Evolutionary conservation across 345 rosid genomes (phyloP), one percentile per base, ranked within the genome.

Genomic region (Brassica rapa): DNA sequence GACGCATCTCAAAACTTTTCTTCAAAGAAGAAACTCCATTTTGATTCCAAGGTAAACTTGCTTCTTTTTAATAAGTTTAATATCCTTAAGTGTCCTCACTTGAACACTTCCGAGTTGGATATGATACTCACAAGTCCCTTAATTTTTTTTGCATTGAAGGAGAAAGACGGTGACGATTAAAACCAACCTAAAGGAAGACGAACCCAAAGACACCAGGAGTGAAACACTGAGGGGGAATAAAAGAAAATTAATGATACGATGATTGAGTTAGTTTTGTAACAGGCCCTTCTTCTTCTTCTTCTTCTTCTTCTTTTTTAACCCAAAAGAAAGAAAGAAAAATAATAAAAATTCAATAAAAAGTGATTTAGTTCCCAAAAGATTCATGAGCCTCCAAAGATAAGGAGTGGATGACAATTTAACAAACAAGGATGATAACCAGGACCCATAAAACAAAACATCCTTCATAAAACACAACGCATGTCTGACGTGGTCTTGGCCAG

Each of bases 1-100:
- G 63, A 86, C 59, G 80, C 83, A 74, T 83, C 86, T 37, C 43
- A 37, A 9, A 37, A 8, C 43, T 37, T 37, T 37, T 37, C 43
- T 37, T 2, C 43, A 8, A 81, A 80, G 43, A 82, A 82, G 70
- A 86, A 80, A 29, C 19, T 12, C 37, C 82, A 29, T 66, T 67
- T 76, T 33, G 43, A 84, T 33, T 80, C 83, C 15, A 82, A 86
- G 89, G 90, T 88, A 85, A 35, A 10, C 4, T 24, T 23, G n/a
- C 66, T 49, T 61, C 37, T 43, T 43, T 4, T 3, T 43, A 39
- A 0, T 16, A n/a, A n/a, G 53, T 46, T 46, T 6, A 11, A 12
- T 4, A 9, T 9, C 16, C 61, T 5, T 41, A 0, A 3, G 5
- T 67, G 19, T 25, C 23, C 27, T 57, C 19, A 16, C 21, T 19